Evolutionary conservation across 1,284 basidiomycete species (phyloP).

Genomic region (Puccinia coronata): DNA sequence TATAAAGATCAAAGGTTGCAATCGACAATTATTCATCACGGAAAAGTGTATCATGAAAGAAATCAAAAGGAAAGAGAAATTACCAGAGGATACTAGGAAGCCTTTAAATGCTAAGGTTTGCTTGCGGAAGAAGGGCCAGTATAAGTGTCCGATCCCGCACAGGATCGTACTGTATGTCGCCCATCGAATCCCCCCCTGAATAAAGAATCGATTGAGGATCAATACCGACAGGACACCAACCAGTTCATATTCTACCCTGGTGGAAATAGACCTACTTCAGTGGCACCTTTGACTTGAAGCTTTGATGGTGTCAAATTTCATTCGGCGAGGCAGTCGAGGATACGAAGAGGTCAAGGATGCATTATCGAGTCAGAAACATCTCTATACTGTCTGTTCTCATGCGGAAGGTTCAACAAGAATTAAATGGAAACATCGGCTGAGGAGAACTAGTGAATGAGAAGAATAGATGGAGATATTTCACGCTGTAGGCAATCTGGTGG

Average conservation of each 20-base stretch:
- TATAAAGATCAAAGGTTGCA: constrained; percentile 54
- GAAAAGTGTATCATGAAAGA: too few relatives aligned
- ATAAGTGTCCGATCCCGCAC: constrained; percentile 19
- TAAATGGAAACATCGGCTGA: too few relatives aligned
- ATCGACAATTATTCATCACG: too few relatives aligned
- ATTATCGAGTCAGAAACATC: neutral
- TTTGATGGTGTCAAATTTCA: neutral
- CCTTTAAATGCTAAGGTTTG: constrained; percentile 79
- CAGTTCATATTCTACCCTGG: too few relatives aligned
- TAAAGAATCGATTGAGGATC: neutral
- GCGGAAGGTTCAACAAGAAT: too few relatives aligned
- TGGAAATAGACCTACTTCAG: neutral
- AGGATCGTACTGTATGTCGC: constrained; percentile 24
- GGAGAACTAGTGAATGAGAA: neutral
- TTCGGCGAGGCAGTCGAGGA: neutral
- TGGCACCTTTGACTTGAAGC: constrained; percentile 37
- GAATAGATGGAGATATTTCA: neutral
- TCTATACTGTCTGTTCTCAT: too few relatives aligned
- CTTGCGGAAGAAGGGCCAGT: constrained; percentile 60
- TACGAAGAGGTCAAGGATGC: too few relatives aligned
- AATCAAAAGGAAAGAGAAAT: constrained; percentile 51
- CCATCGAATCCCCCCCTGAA: constrained; percentile 31
- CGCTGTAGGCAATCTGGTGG: constrained; percentile 24
- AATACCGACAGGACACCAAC: too few relatives aligned
- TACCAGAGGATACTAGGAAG: constrained; percentile 69